These are phyloP conservation scores for Solidago caesia DNA, from an alignment of 129 eudicot genomes.

Conservation along the genomic window DNA sequence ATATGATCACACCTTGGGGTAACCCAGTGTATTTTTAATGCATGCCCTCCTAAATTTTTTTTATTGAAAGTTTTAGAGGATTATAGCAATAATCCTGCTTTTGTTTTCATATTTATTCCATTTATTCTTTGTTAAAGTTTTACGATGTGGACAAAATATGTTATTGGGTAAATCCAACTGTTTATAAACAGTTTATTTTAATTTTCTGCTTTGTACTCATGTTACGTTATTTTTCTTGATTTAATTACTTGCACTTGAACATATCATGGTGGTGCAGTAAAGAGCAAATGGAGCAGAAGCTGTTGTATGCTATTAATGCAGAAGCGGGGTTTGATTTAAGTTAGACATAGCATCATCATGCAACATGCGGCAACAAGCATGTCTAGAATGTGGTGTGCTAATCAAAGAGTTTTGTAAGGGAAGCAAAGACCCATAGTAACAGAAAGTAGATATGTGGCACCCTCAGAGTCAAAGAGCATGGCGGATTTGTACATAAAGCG, in stretches of 20 bases:
- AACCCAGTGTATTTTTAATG: too few species aligned
- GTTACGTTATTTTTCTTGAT: background rate
- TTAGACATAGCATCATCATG: constrained; percentile 28
- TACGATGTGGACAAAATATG: too few species aligned
- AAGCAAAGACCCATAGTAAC: constrained; percentile 6
- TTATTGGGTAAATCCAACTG: too few species aligned
- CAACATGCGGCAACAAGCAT: constrained; percentile 6
- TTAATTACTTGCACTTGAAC: background rate
- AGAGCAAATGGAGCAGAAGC: constrained; percentile 87
- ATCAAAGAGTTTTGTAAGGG: constrained; percentile 4
- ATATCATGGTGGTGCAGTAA: constrained; percentile 51
- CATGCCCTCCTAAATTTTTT: too few species aligned
- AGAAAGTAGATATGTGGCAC: constrained; percentile 22
- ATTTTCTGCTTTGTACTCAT: background rate
- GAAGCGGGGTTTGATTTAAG: constrained; percentile 98
- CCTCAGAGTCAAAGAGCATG: background rate
- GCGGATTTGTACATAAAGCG: constrained; percentile 35
- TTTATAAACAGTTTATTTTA: too few species aligned
- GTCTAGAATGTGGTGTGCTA: constrained; percentile 1
- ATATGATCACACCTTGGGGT: too few species aligned
- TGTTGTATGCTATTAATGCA: constrained; percentile 88
- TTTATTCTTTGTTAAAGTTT: too few species aligned
- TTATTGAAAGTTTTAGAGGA: too few species aligned
- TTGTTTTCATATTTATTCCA: too few species aligned
- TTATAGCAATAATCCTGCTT: too few species aligned